Conservation (phyloP, 1,284 basidiomycete species). For the Tetrapyrgos nigripes region DNA sequence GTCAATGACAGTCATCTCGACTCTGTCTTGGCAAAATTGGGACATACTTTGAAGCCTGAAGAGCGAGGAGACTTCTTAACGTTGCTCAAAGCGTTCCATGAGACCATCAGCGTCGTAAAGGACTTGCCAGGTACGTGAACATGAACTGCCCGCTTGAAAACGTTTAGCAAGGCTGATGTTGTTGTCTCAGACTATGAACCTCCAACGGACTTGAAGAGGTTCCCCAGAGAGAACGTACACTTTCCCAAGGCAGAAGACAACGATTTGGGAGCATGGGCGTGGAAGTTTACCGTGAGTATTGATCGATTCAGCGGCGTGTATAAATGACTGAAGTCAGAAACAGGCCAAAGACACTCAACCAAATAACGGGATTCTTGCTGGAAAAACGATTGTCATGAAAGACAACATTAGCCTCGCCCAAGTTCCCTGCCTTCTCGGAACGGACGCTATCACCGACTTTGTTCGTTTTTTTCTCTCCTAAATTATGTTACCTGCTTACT, state of each 20-base stretch:
- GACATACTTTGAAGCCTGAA: neutral
- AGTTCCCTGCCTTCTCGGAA: constrained; percentile 45
- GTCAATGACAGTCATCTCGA: neutral
- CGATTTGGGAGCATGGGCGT: constrained; percentile 34
- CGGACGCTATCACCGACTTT: constrained; percentile 38
- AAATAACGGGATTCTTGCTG: constrained; percentile 29
- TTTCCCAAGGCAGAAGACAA: constrained; percentile 25
- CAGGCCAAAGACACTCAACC: too few species aligned
- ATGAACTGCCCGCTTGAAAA: neutral
- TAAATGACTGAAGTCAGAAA: too few species aligned
- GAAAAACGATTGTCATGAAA: constrained; percentile 36
- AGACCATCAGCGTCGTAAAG: neutral
- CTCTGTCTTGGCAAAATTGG: neutral
- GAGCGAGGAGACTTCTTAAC: constrained; percentile 5
- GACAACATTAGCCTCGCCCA: constrained; percentile 46
- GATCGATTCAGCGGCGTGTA: too few species aligned
- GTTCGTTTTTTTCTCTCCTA: constrained; percentile 14
- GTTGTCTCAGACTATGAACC: neutral
- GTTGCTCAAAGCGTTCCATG: neutral
- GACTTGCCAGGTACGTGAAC: neutral
- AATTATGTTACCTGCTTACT: constrained; percentile 10
- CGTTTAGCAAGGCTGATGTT: neutral
- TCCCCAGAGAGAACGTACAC: neutral
- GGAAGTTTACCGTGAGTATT: constrained; percentile 37
- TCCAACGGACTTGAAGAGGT: neutral